phyloP scores from a whole-genome alignment of 1,284 basidiomycete genomes.

The Somion occarium region DNA sequence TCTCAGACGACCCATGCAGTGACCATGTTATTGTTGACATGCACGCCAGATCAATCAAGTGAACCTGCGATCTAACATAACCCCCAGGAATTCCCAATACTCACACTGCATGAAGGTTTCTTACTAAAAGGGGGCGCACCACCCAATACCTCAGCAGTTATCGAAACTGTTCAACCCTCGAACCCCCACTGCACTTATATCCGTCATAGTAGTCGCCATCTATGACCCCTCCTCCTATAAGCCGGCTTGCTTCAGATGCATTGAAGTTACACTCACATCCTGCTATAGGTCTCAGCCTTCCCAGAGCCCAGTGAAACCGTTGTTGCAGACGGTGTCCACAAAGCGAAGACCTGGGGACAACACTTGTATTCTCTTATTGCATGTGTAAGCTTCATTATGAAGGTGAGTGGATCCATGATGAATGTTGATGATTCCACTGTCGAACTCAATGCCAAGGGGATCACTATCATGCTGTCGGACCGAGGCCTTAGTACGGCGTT shows the following conservation, averaged over 20 bases:
- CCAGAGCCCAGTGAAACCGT: slow-evolving; percentile 42
- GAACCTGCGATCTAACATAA: slow-evolving; percentile 28
- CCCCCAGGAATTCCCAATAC: slow-evolving; percentile 38
- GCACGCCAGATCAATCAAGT: slow-evolving; percentile 38
- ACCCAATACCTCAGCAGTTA: slow-evolving; percentile 65
- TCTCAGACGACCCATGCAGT: no score
- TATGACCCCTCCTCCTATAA: slow-evolving; percentile 38
- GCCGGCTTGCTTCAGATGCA: slow-evolving; percentile 25
- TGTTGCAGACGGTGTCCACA: slow-evolving; percentile 48
- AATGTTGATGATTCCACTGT: no score
- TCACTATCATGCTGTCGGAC: no score
- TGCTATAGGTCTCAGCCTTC: slow-evolving; percentile 29
- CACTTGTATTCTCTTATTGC: slow-evolving; percentile 48
- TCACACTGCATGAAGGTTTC: neutral
- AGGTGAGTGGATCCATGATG: slow-evolving; percentile 37
- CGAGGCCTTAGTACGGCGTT: no score
- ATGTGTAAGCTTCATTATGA: slow-evolving; percentile 35
- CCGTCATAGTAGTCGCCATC: slow-evolving; percentile 63
- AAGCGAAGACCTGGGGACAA: slow-evolving; percentile 42
- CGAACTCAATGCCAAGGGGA: no score
- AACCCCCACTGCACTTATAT: slow-evolving; percentile 68
- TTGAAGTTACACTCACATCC: no score
- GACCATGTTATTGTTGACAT: slow-evolving; percentile 44
- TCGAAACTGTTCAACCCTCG: slow-evolving; percentile 46
- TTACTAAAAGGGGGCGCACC: slow-evolving; percentile 33